A percentile compares a stretch with the other conserved stretches of the same genome.
These are phyloP conservation scores for Bryum argenteum DNA, from an alignment of 225 moss, liverwort and hornwort genomes.

Conservation along the genomic window DNA sequence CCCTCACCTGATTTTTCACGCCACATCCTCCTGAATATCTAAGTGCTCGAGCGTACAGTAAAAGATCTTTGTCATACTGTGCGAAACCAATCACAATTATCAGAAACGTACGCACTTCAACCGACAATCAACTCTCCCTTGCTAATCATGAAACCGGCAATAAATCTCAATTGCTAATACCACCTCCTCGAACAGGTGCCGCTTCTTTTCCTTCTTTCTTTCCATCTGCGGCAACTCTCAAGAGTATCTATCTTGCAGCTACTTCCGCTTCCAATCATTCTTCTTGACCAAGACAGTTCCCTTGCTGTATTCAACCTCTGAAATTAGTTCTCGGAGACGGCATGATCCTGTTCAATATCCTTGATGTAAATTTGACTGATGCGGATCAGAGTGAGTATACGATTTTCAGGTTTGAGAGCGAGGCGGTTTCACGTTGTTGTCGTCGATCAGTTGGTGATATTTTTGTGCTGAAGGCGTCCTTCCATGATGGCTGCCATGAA, in stretches of 20 bases:
- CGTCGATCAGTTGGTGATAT: neutral
- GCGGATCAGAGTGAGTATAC: conserved; percentile 2
- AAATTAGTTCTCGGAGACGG: too few relatives aligned
- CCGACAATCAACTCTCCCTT: conserved; percentile 20
- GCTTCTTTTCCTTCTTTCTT: conserved; percentile 2
- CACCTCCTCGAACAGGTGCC: conserved; percentile 11
- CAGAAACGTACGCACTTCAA: conserved; percentile 21
- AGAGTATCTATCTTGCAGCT: neutral
- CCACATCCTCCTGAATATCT: conserved; percentile 23
- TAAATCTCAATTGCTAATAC: neutral
- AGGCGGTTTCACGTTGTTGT: too few relatives aligned
- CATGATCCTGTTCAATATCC: neutral
- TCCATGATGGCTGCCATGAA: neutral
- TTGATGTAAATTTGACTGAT: neutral
- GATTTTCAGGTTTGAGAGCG: neutral
- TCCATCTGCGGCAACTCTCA: conserved; percentile 17
- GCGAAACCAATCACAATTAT: conserved; percentile 3
- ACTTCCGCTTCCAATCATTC: neutral
- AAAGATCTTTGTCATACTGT: conserved; percentile 16
- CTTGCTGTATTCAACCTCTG: neutral
- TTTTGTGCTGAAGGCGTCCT: conserved; percentile 11
- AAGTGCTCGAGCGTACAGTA: conserved; percentile 11
- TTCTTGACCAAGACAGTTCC: conserved; percentile 15
- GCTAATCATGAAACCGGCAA: neutral
- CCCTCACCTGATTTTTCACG: conserved; percentile 6